These are phyloP conservation scores for Endothia cerciana DNA, from an alignment of 2,329 filamentous ascomycete genomes.

Conservation along the genomic window DNA sequence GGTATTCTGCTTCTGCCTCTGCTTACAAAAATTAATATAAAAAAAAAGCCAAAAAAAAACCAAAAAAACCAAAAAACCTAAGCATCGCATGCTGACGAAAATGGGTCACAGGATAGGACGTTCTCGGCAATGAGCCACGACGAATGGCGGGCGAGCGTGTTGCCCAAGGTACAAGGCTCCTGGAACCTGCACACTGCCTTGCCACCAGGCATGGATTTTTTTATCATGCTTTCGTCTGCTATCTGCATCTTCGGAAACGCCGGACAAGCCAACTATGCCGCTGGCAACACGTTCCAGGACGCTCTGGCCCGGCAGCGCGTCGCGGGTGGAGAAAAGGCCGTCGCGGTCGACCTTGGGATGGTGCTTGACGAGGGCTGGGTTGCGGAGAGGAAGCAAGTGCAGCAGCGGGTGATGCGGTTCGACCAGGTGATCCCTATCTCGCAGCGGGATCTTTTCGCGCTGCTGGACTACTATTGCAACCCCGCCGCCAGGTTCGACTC, in stretches of 20 bases:
- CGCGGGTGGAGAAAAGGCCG: constrained; percentile 29
- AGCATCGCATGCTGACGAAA: constrained; percentile 47
- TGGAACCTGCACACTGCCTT: constrained; percentile 32
- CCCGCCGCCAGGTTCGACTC: not conserved
- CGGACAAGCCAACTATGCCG: constrained; percentile 28
- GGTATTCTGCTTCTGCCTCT: too few species aligned
- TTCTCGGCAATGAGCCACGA: constrained; percentile 18
- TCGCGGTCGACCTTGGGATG: constrained; percentile 32
- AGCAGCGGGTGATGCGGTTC: not conserved
- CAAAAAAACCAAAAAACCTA: too few species aligned
- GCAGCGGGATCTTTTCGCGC: not conserved
- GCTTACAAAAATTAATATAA: too few species aligned
- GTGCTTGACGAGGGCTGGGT: not conserved
- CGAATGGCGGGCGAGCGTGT: constrained; percentile 17
- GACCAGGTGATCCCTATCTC: not conserved
- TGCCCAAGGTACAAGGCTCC: constrained; percentile 29
- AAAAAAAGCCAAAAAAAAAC: too few species aligned
- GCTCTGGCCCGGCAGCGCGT: constrained; percentile 32
- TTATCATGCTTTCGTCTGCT: constrained; percentile 13
- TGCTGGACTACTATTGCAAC: not conserved
- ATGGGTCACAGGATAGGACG: constrained; percentile 35
- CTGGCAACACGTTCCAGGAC: constrained; percentile 42
- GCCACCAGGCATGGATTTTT: not conserved
- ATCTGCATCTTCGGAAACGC: constrained; percentile 1
- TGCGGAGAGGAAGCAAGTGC: not conserved